A percentile compares a stretch with the other conserved stretches of the same genome.
Conservation (phyloP, 352 stramenopile genomes). For the Phytophthora podocarpi region DNA sequence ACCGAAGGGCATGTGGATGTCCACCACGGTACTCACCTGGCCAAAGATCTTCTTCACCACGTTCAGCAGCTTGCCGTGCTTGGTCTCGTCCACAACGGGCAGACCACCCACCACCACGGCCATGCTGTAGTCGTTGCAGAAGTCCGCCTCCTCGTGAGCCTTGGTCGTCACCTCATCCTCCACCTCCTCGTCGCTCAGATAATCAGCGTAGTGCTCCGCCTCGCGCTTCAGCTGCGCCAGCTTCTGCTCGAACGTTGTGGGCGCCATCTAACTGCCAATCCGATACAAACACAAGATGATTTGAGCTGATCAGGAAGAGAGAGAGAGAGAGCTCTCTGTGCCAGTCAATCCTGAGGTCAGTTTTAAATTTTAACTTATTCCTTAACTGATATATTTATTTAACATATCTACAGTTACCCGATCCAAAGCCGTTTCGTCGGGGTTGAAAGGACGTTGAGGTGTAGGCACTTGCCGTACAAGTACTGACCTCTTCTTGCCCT, state of each 20-base stretch:
- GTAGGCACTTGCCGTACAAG: not conserved
- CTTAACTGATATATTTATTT: too few species aligned
- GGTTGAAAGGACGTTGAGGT: slow-evolving; percentile 19
- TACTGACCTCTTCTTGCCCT: slow-evolving; percentile 27
- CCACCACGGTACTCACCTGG: slow-evolving; percentile 75
- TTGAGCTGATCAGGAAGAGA: not conserved
- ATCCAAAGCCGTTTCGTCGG: slow-evolving; percentile 15
- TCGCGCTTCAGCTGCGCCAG: slow-evolving; percentile 72
- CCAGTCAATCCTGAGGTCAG: slow-evolving; percentile 10
- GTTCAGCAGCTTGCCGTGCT: slow-evolving; percentile 85
- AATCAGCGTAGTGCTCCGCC: slow-evolving; percentile 79
- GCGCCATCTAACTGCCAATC: slow-evolving; percentile 43
- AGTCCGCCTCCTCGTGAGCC: slow-evolving; percentile 77
- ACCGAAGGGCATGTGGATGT: slow-evolving; percentile 83
- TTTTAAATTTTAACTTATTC: not conserved
- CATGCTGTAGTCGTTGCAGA: slow-evolving; percentile 81
- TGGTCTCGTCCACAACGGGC: slow-evolving; percentile 73
- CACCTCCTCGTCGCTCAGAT: slow-evolving; percentile 80
- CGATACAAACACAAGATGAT: slow-evolving; percentile 19
- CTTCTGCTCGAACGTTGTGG: slow-evolving; percentile 79
- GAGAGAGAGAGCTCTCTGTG: not conserved
- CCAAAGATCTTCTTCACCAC: slow-evolving; percentile 90
- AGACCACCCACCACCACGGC: slow-evolving; percentile 82
- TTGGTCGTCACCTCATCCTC: slow-evolving; percentile 67
- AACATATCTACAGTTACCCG: not conserved